A percentile compares a stretch with the other conserved stretches of the same genome.
phyloP scores from a whole-genome alignment of 495 filamentous ascomycete genomes.

The Gamarada debralockiae region DNA sequence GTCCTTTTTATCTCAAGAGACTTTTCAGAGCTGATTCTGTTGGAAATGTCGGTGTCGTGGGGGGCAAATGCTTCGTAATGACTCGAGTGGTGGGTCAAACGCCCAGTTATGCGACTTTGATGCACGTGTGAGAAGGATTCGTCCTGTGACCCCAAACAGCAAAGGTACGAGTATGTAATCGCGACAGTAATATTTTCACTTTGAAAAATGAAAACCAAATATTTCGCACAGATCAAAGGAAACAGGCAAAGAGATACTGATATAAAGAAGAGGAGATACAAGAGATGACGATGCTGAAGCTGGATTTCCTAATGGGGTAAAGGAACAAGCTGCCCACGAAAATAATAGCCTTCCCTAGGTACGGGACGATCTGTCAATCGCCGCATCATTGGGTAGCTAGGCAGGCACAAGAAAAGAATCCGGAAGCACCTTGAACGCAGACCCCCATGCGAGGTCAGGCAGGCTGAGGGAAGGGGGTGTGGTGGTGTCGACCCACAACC shows the following conservation, averaged over 20 bases:
- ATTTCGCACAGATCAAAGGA: not conserved
- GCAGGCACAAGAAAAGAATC: not conserved
- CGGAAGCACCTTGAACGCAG: not conserved
- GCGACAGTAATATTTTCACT: not conserved
- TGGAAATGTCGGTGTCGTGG: no score
- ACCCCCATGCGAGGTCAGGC: not conserved
- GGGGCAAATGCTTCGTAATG: not conserved
- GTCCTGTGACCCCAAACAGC: not conserved
- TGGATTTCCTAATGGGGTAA: constrained; percentile 2
- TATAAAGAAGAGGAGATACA: no score
- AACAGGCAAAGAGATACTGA: no score
- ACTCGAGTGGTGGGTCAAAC: not conserved
- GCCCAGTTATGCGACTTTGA: not conserved
- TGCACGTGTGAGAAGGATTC: not conserved
- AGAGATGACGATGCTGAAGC: no score
- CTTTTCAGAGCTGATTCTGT: no score
- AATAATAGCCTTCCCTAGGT: not conserved
- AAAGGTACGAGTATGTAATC: not conserved
- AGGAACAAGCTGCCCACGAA: not conserved
- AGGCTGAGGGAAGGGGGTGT: no score
- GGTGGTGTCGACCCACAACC: no score
- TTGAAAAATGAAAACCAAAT: not conserved
- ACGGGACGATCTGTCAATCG: no score
- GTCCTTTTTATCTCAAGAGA: not conserved
- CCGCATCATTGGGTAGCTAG: not conserved